phyloP scores from a whole-genome alignment of 2,329 filamentous ascomycete species.

The Fusarium piperis region DNA sequence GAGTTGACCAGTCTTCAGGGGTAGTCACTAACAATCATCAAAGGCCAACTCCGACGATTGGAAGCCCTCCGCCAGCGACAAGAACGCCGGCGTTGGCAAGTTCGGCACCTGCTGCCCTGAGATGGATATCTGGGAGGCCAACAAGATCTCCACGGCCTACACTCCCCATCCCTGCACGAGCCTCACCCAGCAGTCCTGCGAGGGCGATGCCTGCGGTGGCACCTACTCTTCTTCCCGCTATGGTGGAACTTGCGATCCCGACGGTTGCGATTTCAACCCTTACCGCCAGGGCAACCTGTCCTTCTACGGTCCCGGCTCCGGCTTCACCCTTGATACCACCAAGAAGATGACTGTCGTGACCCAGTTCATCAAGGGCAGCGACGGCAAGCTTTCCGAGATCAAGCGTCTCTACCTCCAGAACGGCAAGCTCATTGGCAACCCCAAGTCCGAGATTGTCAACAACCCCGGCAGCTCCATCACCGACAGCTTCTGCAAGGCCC shows the following conservation, averaged over 20 bases:
- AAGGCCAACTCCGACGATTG: conserved; percentile 64
- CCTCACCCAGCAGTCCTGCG: conserved; percentile 61
- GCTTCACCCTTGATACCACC: conserved; percentile 67
- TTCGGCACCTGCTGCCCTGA: conserved; percentile 69
- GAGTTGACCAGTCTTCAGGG: not conserved
- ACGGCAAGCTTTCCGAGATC: conserved; percentile 67
- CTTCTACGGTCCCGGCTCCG: conserved; percentile 68
- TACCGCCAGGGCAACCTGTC: conserved; percentile 71
- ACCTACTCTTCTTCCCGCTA: conserved; percentile 65
- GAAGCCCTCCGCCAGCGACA: conserved; percentile 61
- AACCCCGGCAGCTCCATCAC: conserved; percentile 62
- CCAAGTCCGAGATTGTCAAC: conserved; percentile 52
- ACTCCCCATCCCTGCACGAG: conserved; percentile 72
- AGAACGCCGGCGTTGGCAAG: conserved; percentile 62
- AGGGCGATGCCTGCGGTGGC: conserved; percentile 61
- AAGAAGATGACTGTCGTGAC: conserved; percentile 73
- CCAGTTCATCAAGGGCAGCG: conserved; percentile 63
- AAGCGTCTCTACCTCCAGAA: conserved; percentile 73
- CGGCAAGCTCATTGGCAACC: conserved; percentile 67
- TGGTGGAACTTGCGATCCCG: conserved; percentile 71
- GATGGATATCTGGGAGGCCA: conserved; percentile 73
- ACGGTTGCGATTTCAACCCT: conserved; percentile 76
- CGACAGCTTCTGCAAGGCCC: conserved; percentile 64
- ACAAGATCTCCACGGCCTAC: conserved; percentile 70
- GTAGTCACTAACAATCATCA: conserved; percentile 42